A percentile compares a stretch with the other conserved stretches of the same genome.
Evolutionary conservation across 192 early-diverging fungal genomes (phyloP).

Genomic region (Coemansia sp.): DNA sequence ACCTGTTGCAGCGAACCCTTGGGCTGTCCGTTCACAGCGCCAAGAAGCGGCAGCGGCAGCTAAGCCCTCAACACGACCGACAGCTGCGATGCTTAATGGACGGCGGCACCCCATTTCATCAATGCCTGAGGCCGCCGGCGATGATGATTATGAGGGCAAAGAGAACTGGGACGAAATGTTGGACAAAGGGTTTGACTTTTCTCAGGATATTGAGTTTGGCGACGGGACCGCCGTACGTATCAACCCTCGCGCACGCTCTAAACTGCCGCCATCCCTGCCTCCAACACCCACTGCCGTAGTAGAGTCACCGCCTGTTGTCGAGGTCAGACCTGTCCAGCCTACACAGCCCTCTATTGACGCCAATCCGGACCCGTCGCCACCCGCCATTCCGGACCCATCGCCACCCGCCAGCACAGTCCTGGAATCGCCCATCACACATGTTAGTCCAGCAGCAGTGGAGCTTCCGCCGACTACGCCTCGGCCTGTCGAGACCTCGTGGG

Average conservation of each 20-base stretch:
- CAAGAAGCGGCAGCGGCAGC: slow-evolving; percentile 4
- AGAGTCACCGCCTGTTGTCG: not conserved
- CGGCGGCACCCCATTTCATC: slow-evolving; percentile 10
- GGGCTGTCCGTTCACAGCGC: slow-evolving; percentile 19
- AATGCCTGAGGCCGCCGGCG: not conserved
- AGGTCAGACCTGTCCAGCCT: not conserved
- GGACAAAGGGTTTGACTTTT: slow-evolving; percentile 28
- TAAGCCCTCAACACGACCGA: not conserved
- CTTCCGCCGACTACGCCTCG: not conserved
- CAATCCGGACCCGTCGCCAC: not conserved
- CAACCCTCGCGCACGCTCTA: slow-evolving; percentile 1
- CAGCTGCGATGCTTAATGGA: not conserved
- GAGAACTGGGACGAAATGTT: slow-evolving; percentile 25
- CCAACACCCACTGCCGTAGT: not conserved
- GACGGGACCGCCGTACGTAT: slow-evolving; percentile 7
- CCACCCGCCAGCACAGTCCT: not conserved
- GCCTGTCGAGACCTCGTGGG: slow-evolving; percentile 19
- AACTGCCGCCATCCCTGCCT: not conserved
- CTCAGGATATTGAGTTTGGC: slow-evolving; percentile 13
- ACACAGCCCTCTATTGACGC: not conserved
- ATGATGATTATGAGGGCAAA: not conserved
- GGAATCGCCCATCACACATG: not conserved
- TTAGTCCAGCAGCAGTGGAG: not conserved
- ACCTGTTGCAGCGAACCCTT: slow-evolving; percentile 19
- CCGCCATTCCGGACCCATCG: not conserved